These are phyloP conservation scores for Kappamyces sp. DNA, from an alignment of 192 early-diverging fungal genomes.

Conservation along the genomic window DNA sequence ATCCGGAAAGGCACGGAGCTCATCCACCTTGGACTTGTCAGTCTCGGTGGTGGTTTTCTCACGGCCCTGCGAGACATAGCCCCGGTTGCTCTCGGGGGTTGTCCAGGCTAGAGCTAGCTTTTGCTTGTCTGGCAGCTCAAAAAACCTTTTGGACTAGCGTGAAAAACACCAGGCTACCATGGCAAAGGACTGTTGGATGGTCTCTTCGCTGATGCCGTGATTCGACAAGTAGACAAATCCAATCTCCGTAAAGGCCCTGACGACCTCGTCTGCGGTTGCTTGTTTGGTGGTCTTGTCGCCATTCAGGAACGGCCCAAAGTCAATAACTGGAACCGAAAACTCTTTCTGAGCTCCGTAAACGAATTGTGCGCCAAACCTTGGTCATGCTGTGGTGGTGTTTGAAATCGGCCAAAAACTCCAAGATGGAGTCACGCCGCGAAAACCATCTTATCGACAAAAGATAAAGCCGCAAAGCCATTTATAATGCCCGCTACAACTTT, in stretches of 20 bases:
- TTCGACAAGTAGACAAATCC: conserved; percentile 25
- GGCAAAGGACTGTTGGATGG: not conserved
- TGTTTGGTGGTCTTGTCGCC: not conserved
- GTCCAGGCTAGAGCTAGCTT: conserved; percentile 13
- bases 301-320: conserved; percentile 14
- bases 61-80: conserved; percentile 20
- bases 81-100: conserved; percentile 21
- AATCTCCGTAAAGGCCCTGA: conserved; percentile 16
- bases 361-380: too few species aligned
- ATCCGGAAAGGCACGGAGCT: conserved; percentile 1
- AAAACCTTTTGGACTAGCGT: conserved; percentile 15
- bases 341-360: too few species aligned
- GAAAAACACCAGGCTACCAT: conserved; percentile 2
- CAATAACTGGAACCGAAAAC: conserved; percentile 19
- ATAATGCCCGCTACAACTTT: too few species aligned
- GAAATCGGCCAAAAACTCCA: too few species aligned
- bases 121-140: not conserved
- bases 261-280: conserved; percentile 9
- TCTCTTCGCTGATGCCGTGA: conserved; percentile 17
- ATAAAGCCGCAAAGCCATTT: too few species aligned
- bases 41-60: conserved; percentile 8
- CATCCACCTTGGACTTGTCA: not conserved
- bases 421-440: too few species aligned
- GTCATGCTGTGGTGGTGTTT: too few species aligned
- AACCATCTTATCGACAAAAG: too few species aligned